These are phyloP conservation scores for Starmera caribaea DNA, from an alignment of 805 yeast species.

Conservation along the genomic window DNA sequence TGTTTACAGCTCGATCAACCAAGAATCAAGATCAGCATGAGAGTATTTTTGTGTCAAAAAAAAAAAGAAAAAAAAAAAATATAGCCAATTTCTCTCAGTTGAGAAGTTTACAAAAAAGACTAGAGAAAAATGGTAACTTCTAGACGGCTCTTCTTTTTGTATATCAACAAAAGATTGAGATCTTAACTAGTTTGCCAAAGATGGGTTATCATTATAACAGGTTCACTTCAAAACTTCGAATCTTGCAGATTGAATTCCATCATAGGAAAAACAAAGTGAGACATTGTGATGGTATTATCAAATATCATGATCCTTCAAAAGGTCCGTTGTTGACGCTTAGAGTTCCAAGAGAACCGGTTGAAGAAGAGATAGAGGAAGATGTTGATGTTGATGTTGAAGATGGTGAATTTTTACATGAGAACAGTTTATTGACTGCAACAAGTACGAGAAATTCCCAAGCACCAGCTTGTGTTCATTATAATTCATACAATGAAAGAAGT, in stretches of 20 bases:
- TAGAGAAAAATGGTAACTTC: no score
- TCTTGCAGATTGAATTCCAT: conserved; percentile 24
- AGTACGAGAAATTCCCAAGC: no score
- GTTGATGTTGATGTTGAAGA: conserved; percentile 3
- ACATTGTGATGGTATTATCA: conserved; percentile 28
- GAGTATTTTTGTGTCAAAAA: not conserved
- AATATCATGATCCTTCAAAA: conserved; percentile 23
- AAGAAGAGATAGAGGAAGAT: conserved; percentile 1
- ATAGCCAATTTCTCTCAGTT: not conserved
- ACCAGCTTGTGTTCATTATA: no score
- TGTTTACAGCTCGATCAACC: no score
- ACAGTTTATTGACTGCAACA: not conserved
- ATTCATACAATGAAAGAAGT: no score
- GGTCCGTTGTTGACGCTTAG: conserved; percentile 27
- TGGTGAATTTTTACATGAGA: not conserved
- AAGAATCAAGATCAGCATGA: no score
- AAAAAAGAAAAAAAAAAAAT: no score
- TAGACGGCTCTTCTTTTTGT: not conserved
- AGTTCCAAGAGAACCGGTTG: conserved; percentile 21
- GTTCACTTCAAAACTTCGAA: conserved; percentile 24
- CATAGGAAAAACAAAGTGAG: conserved; percentile 30
- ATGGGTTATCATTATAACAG: conserved; percentile 13
- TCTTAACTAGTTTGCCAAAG: not conserved
- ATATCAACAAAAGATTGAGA: no score
- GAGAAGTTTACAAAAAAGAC: not conserved